Base-by-base conservation (phyloP, 2,329 filamentous ascomycete genomes). In the Pezicula carpinea region DNA sequence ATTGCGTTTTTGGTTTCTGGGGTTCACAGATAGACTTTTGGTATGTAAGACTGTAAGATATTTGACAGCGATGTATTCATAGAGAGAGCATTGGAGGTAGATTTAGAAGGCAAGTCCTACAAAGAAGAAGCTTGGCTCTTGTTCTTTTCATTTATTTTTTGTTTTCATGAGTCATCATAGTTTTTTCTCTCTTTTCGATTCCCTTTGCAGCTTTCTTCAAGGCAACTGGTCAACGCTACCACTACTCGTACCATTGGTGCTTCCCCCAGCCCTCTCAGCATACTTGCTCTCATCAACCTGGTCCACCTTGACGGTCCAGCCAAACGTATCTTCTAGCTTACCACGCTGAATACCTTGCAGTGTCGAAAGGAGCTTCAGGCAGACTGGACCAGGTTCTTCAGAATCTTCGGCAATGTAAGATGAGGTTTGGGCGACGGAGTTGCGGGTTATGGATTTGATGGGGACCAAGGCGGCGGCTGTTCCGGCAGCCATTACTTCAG, bases 381-480 rank as follows among this genome's bases (percentile, higher is more conserved):
- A 91, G 15, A 86, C 72, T 26, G 85, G 80, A 0, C 91, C 91
- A 0, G 87, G 82, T 48, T 90, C 85, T 47, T 86, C 78, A 44
- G 77, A 72, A 15, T 72, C 61, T 4, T 70, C 72, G 5, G 74
- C 59, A 35, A 83, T 74, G 57, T 80, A 85, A 3, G 70, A 73
- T 43, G 79, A 70, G 21, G 70, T 77, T 64, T 84, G 77, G 18
- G 63, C 61, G 39, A 63, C 43, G 15, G 68, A 67, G 19, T 73
- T 78, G 59, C 90, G 82, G 3, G 88, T 93, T 65, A 97, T 95
- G 57, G 87, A 93, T 52, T 86, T 86, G 67, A 96, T 93, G 1
- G 92, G 92, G 3, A 97, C 91, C 45, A 99, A 75, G 0, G 89
- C 88, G 0, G 91, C 92, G 0, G 92, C 92, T 0, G 92, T 97